Evolutionary conservation across 495 filamentous ascomycete genomes (phyloP), one percentile per base, ranked within the genome.

Genomic region (Pseudomonodictys pantanalensis): DNA sequence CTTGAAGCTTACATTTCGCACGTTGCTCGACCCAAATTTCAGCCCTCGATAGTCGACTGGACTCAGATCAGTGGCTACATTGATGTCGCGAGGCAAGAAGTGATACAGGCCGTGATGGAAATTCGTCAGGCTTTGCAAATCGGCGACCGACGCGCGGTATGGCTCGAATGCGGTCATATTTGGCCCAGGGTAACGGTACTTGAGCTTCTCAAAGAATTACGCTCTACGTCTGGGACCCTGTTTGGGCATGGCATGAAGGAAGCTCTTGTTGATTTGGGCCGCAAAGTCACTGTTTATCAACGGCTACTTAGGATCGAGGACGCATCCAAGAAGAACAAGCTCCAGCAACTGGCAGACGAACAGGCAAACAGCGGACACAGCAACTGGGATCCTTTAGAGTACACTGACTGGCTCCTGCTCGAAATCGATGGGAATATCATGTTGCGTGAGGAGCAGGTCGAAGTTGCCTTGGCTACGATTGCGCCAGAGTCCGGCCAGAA

Each of bases 401-500:
- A 49, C 4, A 72, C 78, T 0, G 83, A 86, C 49, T 84, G 81
- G 79, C 60, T 86, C 0, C 70, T 86, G 10, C 67, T 86, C 1
- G 83, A 86, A 55, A 77, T 86, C 32, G 83, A 86, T 12, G 60
- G 68, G 6, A 74, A 84, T 54, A 60, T 84, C 1, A 64, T 83
- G 1, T 79, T 85, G 35, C 71, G 82, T 0, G 50, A 59, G 0
- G 77, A 74, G 4, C 82, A 85, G 53, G 72, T 80, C 0, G 72
- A 78, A 41, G 81, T 85, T 33, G 81, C 82, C 0, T 56, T 41
- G 12, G 77, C 75, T 0, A 86, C 75, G 12, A 81, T 81, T 17
- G 65, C 69, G 0, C 83, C 83, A 0, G 22, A 46, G 0, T 76
- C 69, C 1, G 65, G 67, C 5, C 44, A 60, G 0, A 85, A 85